A percentile compares a stretch with the other conserved stretches of the same genome.
phyloP scores from a whole-genome alignment of 352 stramenopile genomes.

The Peronospora farinosa region DNA sequence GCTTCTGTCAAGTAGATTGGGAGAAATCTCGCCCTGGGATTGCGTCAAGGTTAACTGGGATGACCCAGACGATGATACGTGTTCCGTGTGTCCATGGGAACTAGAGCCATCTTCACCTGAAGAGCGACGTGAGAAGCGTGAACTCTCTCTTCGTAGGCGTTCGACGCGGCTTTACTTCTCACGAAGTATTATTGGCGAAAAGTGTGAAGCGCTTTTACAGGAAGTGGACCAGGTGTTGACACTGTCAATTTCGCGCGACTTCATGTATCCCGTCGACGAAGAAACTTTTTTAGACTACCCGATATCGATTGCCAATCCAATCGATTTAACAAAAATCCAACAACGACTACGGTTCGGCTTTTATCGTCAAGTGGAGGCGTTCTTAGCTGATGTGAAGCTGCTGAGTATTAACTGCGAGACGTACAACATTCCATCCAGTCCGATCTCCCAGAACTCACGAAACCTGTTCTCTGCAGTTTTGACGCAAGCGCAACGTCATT shows the following conservation, averaged over 20 bases:
- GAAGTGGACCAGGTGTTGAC: constrained; percentile 59
- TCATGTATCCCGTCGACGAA: constrained; percentile 72
- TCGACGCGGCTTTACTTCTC: constrained; percentile 44
- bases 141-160: constrained; percentile 30
- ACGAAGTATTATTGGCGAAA: constrained; percentile 39
- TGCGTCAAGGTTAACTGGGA: constrained; percentile 70
- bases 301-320: constrained; percentile 75
- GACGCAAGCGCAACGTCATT: constrained; percentile 55
- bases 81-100: constrained; percentile 73
- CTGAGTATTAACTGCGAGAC: constrained; percentile 74
- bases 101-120: constrained; percentile 43
- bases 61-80: constrained; percentile 59
- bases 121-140: constrained; percentile 37
- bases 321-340: constrained; percentile 79
- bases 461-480: constrained; percentile 56
- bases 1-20: constrained; percentile 11
- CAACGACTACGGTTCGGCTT: constrained; percentile 56
- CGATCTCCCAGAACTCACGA: constrained; percentile 77
- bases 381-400: constrained; percentile 70
- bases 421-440: constrained; percentile 78
- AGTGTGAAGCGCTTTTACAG: constrained; percentile 44
- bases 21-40: constrained; percentile 62
- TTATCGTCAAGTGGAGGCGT: constrained; percentile 81
- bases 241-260: constrained; percentile 67
- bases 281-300: constrained; percentile 73